These are phyloP conservation scores for Kalaharituber pfeilii DNA, from an alignment of 2,329 filamentous ascomycete genomes.

Conservation along the genomic window DNA sequence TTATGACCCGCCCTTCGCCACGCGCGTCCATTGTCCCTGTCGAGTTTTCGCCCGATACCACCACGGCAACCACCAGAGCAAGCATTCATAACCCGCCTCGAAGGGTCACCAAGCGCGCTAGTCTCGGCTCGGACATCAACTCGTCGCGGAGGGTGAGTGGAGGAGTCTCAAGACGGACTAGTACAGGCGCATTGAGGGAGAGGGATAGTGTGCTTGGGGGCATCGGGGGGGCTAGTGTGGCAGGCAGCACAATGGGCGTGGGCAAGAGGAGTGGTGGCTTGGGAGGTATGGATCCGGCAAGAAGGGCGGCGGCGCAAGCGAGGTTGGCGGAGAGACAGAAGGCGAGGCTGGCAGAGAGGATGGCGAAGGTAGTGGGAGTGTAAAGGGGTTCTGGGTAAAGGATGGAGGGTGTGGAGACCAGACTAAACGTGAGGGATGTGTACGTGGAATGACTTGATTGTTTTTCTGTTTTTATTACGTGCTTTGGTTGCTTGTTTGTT, in stretches of 20 bases:
- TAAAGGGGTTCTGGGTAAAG: background rate
- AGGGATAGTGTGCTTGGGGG: background rate
- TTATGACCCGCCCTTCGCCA: background rate
- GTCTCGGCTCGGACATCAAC: background rate
- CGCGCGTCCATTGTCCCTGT: background rate
- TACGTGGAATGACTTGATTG: background rate
- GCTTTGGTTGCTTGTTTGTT: background rate
- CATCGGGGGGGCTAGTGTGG: background rate
- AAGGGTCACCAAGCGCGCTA: background rate
- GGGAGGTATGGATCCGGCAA: slow-evolving; percentile 12
- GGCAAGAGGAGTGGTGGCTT: background rate
- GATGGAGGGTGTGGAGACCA: background rate
- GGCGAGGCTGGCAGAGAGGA: slow-evolving; percentile 1
- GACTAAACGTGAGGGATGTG: too few species aligned
- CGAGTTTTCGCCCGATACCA: background rate
- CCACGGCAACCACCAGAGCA: background rate
- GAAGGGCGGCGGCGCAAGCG: slow-evolving; percentile 15
- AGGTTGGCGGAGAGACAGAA: slow-evolving; percentile 16
- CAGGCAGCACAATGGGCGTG: background rate
- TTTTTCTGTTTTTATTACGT: background rate
- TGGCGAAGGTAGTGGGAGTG: background rate
- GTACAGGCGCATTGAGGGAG: background rate
- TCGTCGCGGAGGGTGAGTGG: background rate
- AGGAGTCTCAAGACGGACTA: background rate
- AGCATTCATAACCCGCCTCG: background rate